Conservation (phyloP, 2,329 filamentous ascomycete species). For the Ophiosphaerella narmari region DNA sequence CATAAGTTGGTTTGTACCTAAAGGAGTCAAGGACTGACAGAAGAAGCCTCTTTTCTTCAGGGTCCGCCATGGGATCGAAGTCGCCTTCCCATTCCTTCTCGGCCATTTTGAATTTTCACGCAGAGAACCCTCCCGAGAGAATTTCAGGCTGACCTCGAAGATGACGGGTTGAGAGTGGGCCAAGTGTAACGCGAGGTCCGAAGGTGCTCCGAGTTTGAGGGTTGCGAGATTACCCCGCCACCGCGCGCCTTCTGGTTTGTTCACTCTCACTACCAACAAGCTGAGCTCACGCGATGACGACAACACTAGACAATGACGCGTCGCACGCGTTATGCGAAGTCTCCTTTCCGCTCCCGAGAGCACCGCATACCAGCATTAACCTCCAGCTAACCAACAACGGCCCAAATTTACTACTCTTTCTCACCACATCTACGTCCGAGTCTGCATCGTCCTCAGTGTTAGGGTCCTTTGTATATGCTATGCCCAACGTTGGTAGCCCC, state of each 20-base stretch:
- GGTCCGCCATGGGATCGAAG: conserved; percentile 70
- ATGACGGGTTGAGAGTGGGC: background rate
- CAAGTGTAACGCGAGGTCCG: background rate
- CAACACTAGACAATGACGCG: conserved; percentile 14
- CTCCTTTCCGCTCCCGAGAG: conserved; percentile 61
- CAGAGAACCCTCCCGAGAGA: background rate
- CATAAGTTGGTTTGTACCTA: conserved; percentile 58
- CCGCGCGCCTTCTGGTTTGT: background rate
- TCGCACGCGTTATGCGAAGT: conserved; percentile 55
- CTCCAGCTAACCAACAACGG: conserved; percentile 61
- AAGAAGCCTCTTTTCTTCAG: conserved; percentile 79
- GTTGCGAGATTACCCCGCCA: conserved; percentile 3
- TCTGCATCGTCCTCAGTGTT: conserved; percentile 52
- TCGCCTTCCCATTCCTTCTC: conserved; percentile 61
- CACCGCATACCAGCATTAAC: conserved; percentile 62
- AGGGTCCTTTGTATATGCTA: conserved; percentile 91
- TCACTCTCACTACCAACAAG: conserved; percentile 1
- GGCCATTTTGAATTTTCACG: conserved; percentile 18
- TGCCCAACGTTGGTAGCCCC: conserved; percentile 73
- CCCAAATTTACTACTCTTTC: conserved; percentile 60
- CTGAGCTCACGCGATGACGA: conserved; percentile 20
- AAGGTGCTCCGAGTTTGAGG: conserved; percentile 1
- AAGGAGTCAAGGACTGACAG: conserved; percentile 88
- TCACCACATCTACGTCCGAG: conserved; percentile 57
- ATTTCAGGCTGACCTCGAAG: background rate